These are phyloP conservation scores for Xylaria venustula DNA, from an alignment of 495 filamentous ascomycete species.

Conservation along the genomic window DNA sequence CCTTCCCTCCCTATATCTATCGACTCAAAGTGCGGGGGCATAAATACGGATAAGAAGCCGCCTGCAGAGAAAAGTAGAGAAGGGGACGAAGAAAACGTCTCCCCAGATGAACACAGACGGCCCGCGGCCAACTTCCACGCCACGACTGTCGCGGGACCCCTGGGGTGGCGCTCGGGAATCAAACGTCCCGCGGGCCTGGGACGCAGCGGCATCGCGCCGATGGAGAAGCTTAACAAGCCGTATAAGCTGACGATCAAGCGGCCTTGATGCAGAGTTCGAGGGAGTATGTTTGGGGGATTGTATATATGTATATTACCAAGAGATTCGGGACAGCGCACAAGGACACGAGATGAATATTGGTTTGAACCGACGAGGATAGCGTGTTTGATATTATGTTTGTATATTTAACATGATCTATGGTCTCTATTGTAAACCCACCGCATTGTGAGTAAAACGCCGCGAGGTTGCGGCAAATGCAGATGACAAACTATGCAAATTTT, in stretches of 20 bases:
- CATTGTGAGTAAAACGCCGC: not conserved
- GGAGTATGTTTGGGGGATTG: no score
- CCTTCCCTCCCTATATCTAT: not conserved
- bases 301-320: not conserved
- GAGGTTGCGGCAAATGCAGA: constrained; percentile 1
- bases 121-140: constrained; percentile 41
- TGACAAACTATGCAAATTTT: not conserved
- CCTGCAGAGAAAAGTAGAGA: no score
- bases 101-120: constrained; percentile 29
- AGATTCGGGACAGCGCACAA: not conserved
- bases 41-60: not conserved
- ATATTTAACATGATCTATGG: constrained; percentile 1
- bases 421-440: not conserved
- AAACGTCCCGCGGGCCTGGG: constrained; percentile 34
- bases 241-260: constrained; percentile 50
- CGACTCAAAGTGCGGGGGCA: not conserved
- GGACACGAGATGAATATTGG: not conserved
- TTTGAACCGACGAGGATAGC: not conserved
- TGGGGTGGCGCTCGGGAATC: constrained; percentile 29
- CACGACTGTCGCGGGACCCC: constrained; percentile 35
- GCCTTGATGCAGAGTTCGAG: constrained; percentile 3
- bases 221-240: constrained; percentile 43
- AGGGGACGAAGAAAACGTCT: constrained; percentile 26
- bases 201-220: constrained; percentile 32
- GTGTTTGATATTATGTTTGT: not conserved